Conservation (phyloP, 352 stramenopile species). For the Globisporangium megalacanthum region DNA sequence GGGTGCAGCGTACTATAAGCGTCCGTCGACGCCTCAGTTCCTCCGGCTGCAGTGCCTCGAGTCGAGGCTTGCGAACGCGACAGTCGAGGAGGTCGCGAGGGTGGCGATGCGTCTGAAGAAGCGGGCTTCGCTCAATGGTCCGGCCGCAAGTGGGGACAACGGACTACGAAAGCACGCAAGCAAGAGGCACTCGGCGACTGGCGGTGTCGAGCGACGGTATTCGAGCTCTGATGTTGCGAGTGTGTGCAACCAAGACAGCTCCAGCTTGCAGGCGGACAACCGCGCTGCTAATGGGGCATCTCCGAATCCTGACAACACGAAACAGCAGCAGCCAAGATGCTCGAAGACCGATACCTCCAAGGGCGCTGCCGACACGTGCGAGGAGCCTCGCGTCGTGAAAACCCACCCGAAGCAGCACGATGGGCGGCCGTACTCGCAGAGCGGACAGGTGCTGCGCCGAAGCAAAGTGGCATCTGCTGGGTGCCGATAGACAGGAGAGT, state of each 20-base stretch:
- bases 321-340: not conserved
- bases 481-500: constrained; percentile 18
- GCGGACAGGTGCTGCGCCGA: constrained; percentile 29
- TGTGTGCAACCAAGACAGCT: constrained; percentile 8
- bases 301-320: constrained; percentile 8
- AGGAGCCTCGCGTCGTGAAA: constrained; percentile 34
- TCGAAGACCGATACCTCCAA: constrained; percentile 1
- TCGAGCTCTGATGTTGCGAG: constrained; percentile 30
- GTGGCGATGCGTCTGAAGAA: constrained; percentile 30
- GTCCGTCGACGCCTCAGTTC: constrained; percentile 49
- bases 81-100: constrained; percentile 3
- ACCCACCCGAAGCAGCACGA: constrained; percentile 68
- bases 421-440: constrained; percentile 39
- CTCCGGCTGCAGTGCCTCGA: constrained; percentile 69
- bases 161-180: constrained; percentile 2
- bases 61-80: constrained; percentile 27
- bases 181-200: constrained; percentile 3
- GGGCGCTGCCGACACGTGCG: constrained; percentile 15
- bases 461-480: constrained; percentile 47
- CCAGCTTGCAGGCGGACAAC: constrained; percentile 2
- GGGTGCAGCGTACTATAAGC: constrained; percentile 51
- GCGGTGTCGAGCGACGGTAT: constrained; percentile 23
- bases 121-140: constrained; percentile 13
- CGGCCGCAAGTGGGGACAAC: constrained; percentile 8
- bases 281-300: not conserved